phyloP scores from a whole-genome alignment of 2,329 filamentous ascomycete species.

The Colletotrichum limetticola region DNA sequence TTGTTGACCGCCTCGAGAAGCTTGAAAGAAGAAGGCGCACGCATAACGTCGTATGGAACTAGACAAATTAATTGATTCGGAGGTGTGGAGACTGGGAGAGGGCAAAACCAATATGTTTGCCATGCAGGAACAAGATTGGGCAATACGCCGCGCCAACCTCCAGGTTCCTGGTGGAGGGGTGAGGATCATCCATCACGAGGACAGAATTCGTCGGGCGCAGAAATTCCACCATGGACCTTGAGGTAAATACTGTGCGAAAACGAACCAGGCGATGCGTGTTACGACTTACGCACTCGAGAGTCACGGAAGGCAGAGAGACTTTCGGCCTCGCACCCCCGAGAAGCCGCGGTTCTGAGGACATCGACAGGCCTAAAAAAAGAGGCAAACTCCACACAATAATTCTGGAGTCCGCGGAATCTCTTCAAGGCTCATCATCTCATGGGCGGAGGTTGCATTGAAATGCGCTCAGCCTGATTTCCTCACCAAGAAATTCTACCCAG shows the following conservation, averaged over 20 bases:
- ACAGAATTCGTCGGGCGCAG: background rate
- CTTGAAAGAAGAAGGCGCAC: background rate
- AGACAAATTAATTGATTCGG: background rate
- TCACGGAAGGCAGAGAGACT: background rate
- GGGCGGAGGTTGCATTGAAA: background rate
- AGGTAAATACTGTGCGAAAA: background rate
- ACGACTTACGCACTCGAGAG: background rate
- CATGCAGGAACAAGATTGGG: background rate
- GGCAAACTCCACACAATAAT: background rate
- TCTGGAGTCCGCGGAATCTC: background rate
- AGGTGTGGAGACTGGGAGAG: background rate
- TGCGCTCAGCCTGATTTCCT: background rate
- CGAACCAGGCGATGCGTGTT: background rate
- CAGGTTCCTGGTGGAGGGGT: background rate
- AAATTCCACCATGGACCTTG: conserved; percentile 1
- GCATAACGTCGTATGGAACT: background rate
- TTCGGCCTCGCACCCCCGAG: background rate
- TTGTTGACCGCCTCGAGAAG: background rate
- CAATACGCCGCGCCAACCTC: no score
- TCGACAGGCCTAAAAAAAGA: background rate
- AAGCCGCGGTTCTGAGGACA: background rate
- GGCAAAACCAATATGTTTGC: background rate
- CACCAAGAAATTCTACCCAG: background rate
- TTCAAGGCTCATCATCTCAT: background rate
- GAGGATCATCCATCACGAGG: background rate